These are phyloP conservation scores for Ceratobasidium sp. DNA, from an alignment of 1,284 basidiomycete species.

Conservation along the genomic window DNA sequence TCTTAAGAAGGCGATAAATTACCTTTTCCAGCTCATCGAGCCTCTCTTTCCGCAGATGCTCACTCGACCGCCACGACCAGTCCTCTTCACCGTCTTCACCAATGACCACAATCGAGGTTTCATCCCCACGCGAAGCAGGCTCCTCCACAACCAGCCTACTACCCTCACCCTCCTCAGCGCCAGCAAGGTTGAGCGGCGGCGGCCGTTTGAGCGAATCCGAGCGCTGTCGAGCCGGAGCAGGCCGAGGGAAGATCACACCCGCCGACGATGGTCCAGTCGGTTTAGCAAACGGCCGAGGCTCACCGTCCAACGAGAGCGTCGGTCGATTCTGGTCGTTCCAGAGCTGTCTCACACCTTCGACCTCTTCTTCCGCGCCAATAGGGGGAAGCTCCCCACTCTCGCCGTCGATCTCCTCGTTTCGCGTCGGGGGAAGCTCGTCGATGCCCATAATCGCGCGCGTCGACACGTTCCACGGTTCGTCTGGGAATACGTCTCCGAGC, in stretches of 20 bases:
- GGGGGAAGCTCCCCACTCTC: conserved; percentile 29
- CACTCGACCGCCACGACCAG: conserved; percentile 39
- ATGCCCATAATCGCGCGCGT: conserved; percentile 13
- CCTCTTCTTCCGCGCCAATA: conserved; percentile 4
- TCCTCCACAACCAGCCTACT: neutral
- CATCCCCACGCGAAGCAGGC: neutral
- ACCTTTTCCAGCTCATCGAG: conserved; percentile 50
- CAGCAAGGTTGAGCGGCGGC: conserved; percentile 29
- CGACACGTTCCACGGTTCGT: conserved; percentile 29
- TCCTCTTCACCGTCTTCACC: conserved; percentile 23
- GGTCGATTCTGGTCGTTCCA: conserved; percentile 34
- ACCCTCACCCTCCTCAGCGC: neutral
- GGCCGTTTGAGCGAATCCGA: conserved; percentile 33
- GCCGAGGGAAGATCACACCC: conserved; percentile 22
- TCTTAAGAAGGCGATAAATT: neutral
- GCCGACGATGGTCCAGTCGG: neutral
- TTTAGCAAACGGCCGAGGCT: neutral
- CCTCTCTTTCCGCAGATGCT: conserved; percentile 40
- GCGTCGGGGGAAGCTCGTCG: conserved; percentile 17
- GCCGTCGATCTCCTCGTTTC: conserved; percentile 33
- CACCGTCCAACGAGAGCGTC: neutral
- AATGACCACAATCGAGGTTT: conserved; percentile 27
- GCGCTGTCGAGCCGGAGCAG: conserved; percentile 28
- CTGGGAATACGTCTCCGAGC: conserved; percentile 48
- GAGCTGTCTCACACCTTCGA: neutral